A percentile compares a stretch with the other conserved stretches of the same genome.
Conservation (phyloP, 306 rosid genomes). For the Argentina anserina region DNA sequence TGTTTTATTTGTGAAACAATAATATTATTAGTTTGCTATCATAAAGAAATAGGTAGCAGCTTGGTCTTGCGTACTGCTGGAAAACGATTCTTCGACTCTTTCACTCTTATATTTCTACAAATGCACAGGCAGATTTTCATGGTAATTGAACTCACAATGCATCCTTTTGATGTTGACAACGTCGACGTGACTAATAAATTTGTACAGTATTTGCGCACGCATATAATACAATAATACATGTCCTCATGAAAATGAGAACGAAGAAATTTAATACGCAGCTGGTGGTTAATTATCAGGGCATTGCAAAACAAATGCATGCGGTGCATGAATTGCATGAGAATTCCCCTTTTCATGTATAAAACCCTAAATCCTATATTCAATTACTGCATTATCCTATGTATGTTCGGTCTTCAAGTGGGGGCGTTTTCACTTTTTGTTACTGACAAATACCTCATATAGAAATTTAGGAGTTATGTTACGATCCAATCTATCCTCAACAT, state of each 20-base stretch:
- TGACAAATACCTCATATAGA: not conserved
- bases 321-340: not conserved
- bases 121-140: slow-evolving; percentile 7
- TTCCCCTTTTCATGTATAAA: slow-evolving; percentile 1
- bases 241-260: not conserved
- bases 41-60: not conserved
- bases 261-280: not conserved
- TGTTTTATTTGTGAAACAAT: not conserved
- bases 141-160: not conserved
- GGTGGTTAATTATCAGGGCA: not conserved
- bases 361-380: not conserved
- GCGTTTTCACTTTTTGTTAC: slow-evolving; percentile 1
- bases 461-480: not conserved
- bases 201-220: too few relatives aligned
- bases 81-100: not conserved
- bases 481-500: not conserved
- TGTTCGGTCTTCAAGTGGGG: slow-evolving; percentile 1
- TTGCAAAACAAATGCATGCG: not conserved
- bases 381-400: not conserved
- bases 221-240: too few relatives aligned
- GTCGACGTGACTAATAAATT: not conserved
- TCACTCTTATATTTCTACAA: not conserved
- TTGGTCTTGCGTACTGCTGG: not conserved
- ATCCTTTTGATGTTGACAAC: not conserved
- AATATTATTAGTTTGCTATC: not conserved